Evolutionary conservation across 2,329 filamentous ascomycete genomes (phyloP).

Genomic region (Didymella segeticola): DNA sequence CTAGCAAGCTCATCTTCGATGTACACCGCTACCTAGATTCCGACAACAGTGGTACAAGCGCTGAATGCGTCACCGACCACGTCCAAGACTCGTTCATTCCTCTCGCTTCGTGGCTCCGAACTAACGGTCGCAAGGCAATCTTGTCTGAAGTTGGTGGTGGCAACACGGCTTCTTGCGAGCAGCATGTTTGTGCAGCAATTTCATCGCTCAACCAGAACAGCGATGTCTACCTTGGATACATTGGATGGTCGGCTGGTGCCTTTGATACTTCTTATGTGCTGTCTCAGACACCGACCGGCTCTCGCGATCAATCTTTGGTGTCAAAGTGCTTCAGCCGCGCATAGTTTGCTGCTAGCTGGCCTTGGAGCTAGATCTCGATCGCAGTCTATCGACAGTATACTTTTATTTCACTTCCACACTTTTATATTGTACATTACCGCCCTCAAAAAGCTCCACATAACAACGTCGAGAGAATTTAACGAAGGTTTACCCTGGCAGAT

Average conservation of each 20-base stretch:
- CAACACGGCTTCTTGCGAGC: constrained; percentile 43
- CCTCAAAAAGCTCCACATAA: too few species aligned
- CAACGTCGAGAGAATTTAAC: too few species aligned
- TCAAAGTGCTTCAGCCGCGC: constrained; percentile 13
- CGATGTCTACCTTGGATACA: constrained; percentile 44
- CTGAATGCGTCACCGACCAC: constrained; percentile 34
- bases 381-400: too few species aligned
- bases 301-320: background rate
- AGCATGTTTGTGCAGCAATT: constrained; percentile 39
- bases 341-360: background rate
- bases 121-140: constrained; percentile 49
- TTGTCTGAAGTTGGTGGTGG: constrained; percentile 53
- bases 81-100: constrained; percentile 44
- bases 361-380: too few species aligned
- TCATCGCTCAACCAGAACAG: constrained; percentile 21
- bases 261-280: constrained; percentile 37
- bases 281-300: constrained; percentile 29
- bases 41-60: constrained; percentile 49
- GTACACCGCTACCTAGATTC: constrained; percentile 53
- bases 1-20: constrained; percentile 59
- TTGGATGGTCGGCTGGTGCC: constrained; percentile 39
- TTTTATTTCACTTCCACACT: too few species aligned
- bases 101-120: constrained; percentile 47
- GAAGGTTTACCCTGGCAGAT: too few species aligned
- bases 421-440: too few species aligned